Base-by-base conservation (phyloP, 495 filamentous ascomycete genomes). In the Penicillium canariense region DNA sequence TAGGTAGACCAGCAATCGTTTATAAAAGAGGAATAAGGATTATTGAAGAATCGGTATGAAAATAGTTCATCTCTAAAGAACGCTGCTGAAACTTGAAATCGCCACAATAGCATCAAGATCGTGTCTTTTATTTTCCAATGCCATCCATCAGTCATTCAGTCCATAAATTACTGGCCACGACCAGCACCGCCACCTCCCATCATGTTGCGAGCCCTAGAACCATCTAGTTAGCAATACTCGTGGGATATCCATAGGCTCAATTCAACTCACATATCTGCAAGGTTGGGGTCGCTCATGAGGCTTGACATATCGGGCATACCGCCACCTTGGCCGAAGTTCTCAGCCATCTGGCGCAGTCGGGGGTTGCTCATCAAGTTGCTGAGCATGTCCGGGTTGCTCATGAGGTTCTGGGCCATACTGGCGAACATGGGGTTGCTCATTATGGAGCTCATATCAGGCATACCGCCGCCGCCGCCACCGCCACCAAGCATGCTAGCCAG, bases 381-480 rank as follows among this genome's bases (percentile, higher is more conserved):
- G 79, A 98, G 83, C 81, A 88, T 83, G 5, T 95, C 86, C 11
- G 94, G 94, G 72, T 98, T 97, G 69, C 83, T 87, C 93, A 97
- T 97, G 36, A 98, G 68, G 67, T 90, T 96, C 79, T 96, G 90
- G 22, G 94, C 94, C 90, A 97, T 96, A 75, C 77, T 87, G 36
- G 90, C 77, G 69, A 98, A 92, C 94, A 97, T 97, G 36, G 94
- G 94, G 77, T 98, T 97, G 73, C 73, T 90, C 94, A 98, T 97
- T 65, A 98, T 83, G 50, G 77, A 79, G 52, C 80, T 70, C 31
- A 98, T 66, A 72, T 97, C 93, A 4, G 91, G 91, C 87, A 93
- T 89, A 31, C 90, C 89, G 34, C 91, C 88, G 15, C 84, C 82
- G 12, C 77, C 82, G 4, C 80, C 82, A 18, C 78, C 81, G 10